Conservation (phyloP, 352 stramenopile species). For the Hyaloperonospora arabidopsidis region DNA sequence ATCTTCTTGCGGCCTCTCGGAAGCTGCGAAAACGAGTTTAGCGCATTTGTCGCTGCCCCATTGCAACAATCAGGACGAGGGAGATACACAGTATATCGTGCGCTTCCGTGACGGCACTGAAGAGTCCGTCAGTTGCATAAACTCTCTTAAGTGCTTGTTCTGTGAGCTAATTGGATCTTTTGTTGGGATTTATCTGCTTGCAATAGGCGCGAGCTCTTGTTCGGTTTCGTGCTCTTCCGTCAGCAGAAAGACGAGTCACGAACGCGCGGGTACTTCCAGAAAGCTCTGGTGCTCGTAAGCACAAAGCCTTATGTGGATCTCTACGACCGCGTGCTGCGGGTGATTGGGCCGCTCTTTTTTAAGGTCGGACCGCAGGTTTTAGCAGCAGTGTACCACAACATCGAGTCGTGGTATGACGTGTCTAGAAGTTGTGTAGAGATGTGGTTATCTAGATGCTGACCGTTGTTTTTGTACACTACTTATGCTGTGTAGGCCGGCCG, state of each 20-base stretch:
- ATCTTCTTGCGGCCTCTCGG: conserved; percentile 32
- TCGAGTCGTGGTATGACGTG: conserved; percentile 46
- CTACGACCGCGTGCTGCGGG: conserved; percentile 60
- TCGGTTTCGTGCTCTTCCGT: conserved; percentile 80
- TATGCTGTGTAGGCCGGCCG: conserved; percentile 35
- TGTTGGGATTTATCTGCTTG: background rate
- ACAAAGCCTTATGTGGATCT: conserved; percentile 67
- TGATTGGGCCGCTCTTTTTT: conserved; percentile 77
- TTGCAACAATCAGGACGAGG: conserved; percentile 83
- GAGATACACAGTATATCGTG: conserved; percentile 80
- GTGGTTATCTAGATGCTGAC: conserved; percentile 1
- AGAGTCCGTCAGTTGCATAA: conserved; percentile 23
- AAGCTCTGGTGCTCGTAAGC: conserved; percentile 73
- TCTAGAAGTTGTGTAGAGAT: background rate
- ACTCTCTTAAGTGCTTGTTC: background rate
- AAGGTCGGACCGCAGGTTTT: conserved; percentile 59
- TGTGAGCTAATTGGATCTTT: too few species aligned
- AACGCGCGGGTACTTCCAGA: conserved; percentile 77
- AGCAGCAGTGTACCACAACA: conserved; percentile 62
- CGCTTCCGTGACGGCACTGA: conserved; percentile 41
- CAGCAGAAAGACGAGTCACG: conserved; percentile 65
- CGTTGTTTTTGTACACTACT: background rate
- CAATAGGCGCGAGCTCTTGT: conserved; percentile 41
- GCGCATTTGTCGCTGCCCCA: conserved; percentile 74
- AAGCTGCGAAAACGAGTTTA: conserved; percentile 54